These are phyloP conservation scores for Fusarium sp. DNA, from an alignment of 2,329 filamentous ascomycete genomes.

Conservation along the genomic window DNA sequence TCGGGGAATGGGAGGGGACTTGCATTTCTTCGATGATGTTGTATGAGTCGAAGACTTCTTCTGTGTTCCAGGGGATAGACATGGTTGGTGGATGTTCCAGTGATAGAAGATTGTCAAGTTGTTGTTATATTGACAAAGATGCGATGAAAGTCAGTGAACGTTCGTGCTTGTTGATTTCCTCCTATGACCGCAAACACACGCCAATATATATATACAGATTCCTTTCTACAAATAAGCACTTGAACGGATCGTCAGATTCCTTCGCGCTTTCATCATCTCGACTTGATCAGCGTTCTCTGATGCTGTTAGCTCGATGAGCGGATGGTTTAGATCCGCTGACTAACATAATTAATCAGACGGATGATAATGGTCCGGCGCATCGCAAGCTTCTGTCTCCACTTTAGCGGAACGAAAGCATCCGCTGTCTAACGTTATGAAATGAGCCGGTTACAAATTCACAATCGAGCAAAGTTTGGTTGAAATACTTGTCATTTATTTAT, in stretches of 20 bases:
- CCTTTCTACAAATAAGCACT: too few relatives aligned
- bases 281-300: background rate
- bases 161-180: background rate
- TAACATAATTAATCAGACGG: slow-evolving; percentile 14
- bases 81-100: background rate
- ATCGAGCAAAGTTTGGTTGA: background rate
- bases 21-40: slow-evolving; percentile 34
- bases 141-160: too few relatives aligned
- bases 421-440: background rate
- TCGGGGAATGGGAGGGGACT: background rate
- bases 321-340: background rate
- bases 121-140: too few relatives aligned
- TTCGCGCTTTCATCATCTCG: background rate
- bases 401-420: background rate
- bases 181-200: background rate
- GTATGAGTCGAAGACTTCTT: slow-evolving; percentile 39
- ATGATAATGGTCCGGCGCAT: background rate
- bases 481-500: background rate
- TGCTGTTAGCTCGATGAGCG: background rate
- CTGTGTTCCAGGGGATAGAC: slow-evolving; percentile 31
- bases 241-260: background rate
- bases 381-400: background rate
- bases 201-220: background rate
- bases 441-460: background rate
- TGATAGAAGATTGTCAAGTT: background rate